Base-by-base conservation (phyloP, 352 stramenopile genomes). In the Globisporangium nodosum region DNA sequence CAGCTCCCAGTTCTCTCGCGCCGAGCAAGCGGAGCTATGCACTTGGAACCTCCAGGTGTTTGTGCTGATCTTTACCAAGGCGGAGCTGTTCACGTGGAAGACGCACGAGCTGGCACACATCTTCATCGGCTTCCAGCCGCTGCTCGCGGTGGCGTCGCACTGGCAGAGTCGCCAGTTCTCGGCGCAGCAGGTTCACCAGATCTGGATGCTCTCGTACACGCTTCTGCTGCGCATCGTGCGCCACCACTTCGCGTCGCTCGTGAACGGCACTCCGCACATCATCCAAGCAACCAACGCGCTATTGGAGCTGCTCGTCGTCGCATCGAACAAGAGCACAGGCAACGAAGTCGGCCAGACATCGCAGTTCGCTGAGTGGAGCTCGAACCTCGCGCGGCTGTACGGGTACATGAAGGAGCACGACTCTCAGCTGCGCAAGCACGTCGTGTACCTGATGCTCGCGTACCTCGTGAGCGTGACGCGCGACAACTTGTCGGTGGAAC, bases 341-440 rank as follows among this genome's bases (percentile, higher is more conserved):
- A 46, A 12, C 11, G 46, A 58, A 1, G 45, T 12, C 3, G 20
- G 53, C 12, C 49, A 37, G 30, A 56, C 61, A 42, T 51, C 61
- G 0, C 49, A 64, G 24, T 65, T 69, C 49, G 61, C 66, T 1
- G 77, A 91, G 53, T 95, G 85, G 85, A 80, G 73, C 49, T 88
- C 80, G n/a, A 95, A 95, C 62, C 68, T 95, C 20, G 82, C 83
- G 27, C 85, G 85, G 52, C 68, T 95, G 24, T 93, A 91, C 56
- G 85, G 85, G 5, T 95, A 95, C 69, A 85, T 95, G 70, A 91
- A 92, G 62, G 76, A 84, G 43, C 85, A 93, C 58, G 77, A 88
- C 49, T 64, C 76, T 5, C 74, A 85, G 40, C 67, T 95, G 15
- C 83, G 85, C 58, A 95, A 95, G 55, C 80, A 95, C 61, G 84